A percentile compares a stretch with the other conserved stretches of the same genome.
These are phyloP conservation scores for Aspergillus ostianus DNA, from an alignment of 495 filamentous ascomycete species.

Conservation along the genomic window DNA sequence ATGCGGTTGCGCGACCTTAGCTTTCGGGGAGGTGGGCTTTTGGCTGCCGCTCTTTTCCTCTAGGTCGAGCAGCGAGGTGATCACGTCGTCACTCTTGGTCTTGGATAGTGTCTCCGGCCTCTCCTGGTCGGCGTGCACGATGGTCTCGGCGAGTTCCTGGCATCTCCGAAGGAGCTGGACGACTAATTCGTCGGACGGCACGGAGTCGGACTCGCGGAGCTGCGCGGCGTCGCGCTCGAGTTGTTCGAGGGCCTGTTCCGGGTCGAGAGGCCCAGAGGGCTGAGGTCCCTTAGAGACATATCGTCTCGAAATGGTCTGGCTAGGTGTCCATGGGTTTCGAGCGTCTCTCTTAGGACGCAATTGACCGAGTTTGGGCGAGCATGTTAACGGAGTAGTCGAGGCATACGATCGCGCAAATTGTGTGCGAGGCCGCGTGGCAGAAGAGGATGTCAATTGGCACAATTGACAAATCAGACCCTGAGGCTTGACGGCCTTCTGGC, in stretches of 20 bases:
- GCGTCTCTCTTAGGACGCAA: slow-evolving; percentile 16
- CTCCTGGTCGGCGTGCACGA: slow-evolving; percentile 33
- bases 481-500: slow-evolving; percentile 22
- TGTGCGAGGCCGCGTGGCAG: slow-evolving; percentile 18
- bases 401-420: slow-evolving; percentile 24
- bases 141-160: slow-evolving; percentile 36
- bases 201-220: slow-evolving; percentile 31
- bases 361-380: slow-evolving; percentile 16
- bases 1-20: slow-evolving; percentile 19
- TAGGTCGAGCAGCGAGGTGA: slow-evolving; percentile 51
- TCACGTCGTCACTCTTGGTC: slow-evolving; percentile 33
- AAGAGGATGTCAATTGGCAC: slow-evolving; percentile 33
- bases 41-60: slow-evolving; percentile 41
- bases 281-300: slow-evolving; percentile 18
- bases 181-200: slow-evolving; percentile 41
- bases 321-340: slow-evolving; percentile 4
- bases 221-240: slow-evolving; percentile 28
- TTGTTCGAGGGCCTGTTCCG: slow-evolving; percentile 24
- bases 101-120: slow-evolving; percentile 13
- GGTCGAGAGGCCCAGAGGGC: slow-evolving; percentile 8
- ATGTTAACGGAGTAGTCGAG: slow-evolving; percentile 8
- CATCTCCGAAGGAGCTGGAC: slow-evolving; percentile 45
- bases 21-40: slow-evolving; percentile 17
- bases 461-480: slow-evolving; percentile 38
- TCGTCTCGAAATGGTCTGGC: slow-evolving; percentile 7